These are phyloP conservation scores for Calocybe gambosa DNA, from an alignment of 1,284 basidiomycete species.

Conservation along the genomic window DNA sequence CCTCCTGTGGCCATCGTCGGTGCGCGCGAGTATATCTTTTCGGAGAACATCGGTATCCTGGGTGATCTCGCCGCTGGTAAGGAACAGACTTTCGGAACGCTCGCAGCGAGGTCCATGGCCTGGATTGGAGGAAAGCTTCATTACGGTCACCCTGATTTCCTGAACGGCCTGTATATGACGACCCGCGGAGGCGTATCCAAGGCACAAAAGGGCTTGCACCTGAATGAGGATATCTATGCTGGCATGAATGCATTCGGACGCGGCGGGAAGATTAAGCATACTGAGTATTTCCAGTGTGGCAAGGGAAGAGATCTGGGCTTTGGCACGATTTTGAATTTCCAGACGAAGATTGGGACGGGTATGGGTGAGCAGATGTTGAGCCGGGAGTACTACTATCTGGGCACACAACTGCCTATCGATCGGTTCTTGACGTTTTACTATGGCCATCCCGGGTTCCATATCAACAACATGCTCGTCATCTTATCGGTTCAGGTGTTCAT, in stretches of 20 bases:
- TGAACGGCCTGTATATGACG: constrained; percentile 97
- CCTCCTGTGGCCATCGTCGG: constrained; percentile 96
- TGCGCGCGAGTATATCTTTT: constrained; percentile 99
- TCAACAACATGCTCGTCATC: constrained; percentile 99
- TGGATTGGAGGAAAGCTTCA: constrained; percentile 99
- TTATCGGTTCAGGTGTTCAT: constrained; percentile 96
- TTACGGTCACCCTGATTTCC: constrained; percentile 99
- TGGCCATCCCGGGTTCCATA: constrained; percentile 98
- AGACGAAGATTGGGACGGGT: constrained; percentile 99
- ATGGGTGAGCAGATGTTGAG: constrained; percentile 99
- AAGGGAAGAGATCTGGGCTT: constrained; percentile 99
- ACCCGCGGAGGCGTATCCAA: constrained; percentile 99
- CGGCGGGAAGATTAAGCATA: constrained; percentile 98
- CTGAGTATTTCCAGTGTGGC: constrained; percentile 98
- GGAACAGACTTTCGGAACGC: constrained; percentile 99
- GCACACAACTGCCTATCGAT: constrained; percentile 96
- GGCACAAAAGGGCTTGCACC: constrained; percentile 96
- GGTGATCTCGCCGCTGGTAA: constrained; percentile 99
- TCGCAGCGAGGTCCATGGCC: constrained; percentile 92
- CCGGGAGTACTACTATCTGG: constrained; percentile 98
- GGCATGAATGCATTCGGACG: constrained; percentile 99
- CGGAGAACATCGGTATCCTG: constrained; percentile 98
- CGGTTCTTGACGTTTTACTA: constrained; percentile 99
- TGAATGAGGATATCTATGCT: constrained; percentile 99
- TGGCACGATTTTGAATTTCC: constrained; percentile 99